A percentile compares a stretch with the other conserved stretches of the same genome.
phyloP scores from a whole-genome alignment of 345 rosid species.

The Hevea brasiliensis region DNA sequence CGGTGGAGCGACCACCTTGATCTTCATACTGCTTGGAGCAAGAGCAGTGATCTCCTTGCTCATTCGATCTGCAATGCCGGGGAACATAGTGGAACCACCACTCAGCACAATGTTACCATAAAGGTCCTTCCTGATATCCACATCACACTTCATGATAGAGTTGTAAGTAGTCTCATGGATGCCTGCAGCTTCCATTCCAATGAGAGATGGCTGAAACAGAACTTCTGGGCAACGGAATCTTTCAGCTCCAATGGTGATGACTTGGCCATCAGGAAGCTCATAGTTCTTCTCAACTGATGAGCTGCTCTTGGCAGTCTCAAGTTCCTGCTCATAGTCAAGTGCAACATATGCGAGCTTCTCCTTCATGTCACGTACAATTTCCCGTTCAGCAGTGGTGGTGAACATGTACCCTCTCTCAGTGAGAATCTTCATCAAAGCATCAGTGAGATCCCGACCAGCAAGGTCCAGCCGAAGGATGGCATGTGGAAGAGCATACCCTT shows the following conservation, averaged over 20 bases:
- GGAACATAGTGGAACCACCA: slow-evolving; percentile 16
- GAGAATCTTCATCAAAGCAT: slow-evolving; percentile 14
- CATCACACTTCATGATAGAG: slow-evolving; percentile 16
- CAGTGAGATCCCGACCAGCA: slow-evolving; percentile 16
- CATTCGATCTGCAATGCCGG: slow-evolving; percentile 11
- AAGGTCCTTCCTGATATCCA: slow-evolving; percentile 11
- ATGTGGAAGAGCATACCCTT: slow-evolving; percentile 14
- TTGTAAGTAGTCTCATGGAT: slow-evolving; percentile 10
- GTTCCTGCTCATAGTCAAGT: slow-evolving; percentile 21
- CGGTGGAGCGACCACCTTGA: slow-evolving; percentile 12
- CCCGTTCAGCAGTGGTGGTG: slow-evolving; percentile 40
- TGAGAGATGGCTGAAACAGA: slow-evolving; percentile 13
- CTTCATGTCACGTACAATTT: slow-evolving; percentile 39
- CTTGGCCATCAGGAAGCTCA: slow-evolving; percentile 15
- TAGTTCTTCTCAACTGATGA: slow-evolving; percentile 12
- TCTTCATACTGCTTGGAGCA: slow-evolving; percentile 39
- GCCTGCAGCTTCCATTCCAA: slow-evolving; percentile 14
- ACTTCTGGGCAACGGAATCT: slow-evolving; percentile 16
- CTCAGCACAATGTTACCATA: slow-evolving; percentile 15
- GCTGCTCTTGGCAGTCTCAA: slow-evolving; percentile 11
- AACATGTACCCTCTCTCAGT: slow-evolving; percentile 31
- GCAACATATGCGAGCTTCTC: slow-evolving; percentile 36
- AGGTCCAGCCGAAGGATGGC: slow-evolving; percentile 12
- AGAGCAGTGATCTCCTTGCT: slow-evolving; percentile 42
- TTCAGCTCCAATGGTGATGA: slow-evolving; percentile 14